A percentile compares a stretch with the other conserved stretches of the same genome.
Evolutionary conservation across 2,329 filamentous ascomycete species (phyloP).

Genomic region (Cordyceps militaris): DNA sequence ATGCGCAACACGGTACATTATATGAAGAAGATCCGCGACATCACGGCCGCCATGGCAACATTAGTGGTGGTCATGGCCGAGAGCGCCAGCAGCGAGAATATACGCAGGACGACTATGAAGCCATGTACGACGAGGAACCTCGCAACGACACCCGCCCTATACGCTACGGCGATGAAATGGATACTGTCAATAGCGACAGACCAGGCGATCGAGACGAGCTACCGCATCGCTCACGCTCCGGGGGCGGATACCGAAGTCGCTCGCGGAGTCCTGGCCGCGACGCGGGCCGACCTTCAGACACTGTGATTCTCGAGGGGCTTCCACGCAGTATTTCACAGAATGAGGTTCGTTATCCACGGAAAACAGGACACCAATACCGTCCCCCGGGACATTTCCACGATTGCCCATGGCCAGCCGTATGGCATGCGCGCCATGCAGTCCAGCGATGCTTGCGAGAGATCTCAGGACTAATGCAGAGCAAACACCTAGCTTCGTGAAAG

Average conservation of each 20-base stretch:
- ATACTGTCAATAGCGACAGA: constrained; percentile 10
- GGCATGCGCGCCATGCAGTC: neutral
- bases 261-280: constrained; percentile 31
- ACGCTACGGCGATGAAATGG: constrained; percentile 17
- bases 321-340: constrained; percentile 41
- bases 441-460: constrained; percentile 5
- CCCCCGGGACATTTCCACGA: constrained; percentile 17
- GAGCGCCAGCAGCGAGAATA: constrained; percentile 15
- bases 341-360: constrained; percentile 37
- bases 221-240: constrained; percentile 1
- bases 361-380: neutral
- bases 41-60: constrained; percentile 12
- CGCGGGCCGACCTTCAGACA: constrained; percentile 39
- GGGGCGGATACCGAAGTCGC: constrained; percentile 21
- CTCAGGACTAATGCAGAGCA: constrained; percentile 11
- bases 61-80: neutral
- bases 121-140: constrained; percentile 33
- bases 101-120: constrained; percentile 13
- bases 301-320: constrained; percentile 49
- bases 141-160: constrained; percentile 22
- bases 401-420: neutral
- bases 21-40: constrained; percentile 18
- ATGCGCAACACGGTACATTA: constrained; percentile 18
- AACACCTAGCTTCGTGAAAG: constrained; percentile 29
- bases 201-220: constrained; percentile 14